phyloP scores from a whole-genome alignment of 2,329 filamentous ascomycete genomes.

The Neopestalotiopsis clavispora region DNA sequence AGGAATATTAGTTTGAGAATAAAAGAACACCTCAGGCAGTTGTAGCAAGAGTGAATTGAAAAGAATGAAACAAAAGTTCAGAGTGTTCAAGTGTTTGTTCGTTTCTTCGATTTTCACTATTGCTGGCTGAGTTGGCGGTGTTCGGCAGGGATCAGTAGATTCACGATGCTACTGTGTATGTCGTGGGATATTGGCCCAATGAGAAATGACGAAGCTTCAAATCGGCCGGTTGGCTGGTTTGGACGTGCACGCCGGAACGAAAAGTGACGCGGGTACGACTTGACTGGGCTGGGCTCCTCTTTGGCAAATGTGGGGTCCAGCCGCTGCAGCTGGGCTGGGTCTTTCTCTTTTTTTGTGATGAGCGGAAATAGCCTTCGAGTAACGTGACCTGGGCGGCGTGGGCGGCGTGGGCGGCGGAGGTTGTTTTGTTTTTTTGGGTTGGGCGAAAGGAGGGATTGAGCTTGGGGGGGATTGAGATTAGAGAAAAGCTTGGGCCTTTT shows the following conservation, averaged over 20 bases:
- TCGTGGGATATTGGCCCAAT: neutral
- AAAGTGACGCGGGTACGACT: neutral
- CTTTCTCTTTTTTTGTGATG: neutral
- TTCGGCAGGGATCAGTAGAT: neutral
- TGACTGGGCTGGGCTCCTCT: neutral
- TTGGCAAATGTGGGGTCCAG: neutral
- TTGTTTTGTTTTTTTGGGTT: neutral
- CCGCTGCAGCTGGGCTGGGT: neutral
- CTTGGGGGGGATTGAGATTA: neutral
- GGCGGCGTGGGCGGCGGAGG: neutral
- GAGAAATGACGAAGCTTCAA: neutral
- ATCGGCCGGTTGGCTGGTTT: neutral
- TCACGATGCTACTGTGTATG: neutral
- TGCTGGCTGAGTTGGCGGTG: neutral
- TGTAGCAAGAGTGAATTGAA: neutral
- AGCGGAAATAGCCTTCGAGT: slow-evolving; percentile 10
- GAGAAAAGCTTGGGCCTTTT: neutral
- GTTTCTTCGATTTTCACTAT: neutral
- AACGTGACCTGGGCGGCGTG: slow-evolving; percentile 13
- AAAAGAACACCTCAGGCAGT: neutral
- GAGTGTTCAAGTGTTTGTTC: neutral
- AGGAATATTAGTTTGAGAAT: neutral
- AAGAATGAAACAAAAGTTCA: neutral
- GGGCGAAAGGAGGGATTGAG: neutral
- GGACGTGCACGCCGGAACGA: neutral